These are phyloP conservation scores for Xylaria polymorpha DNA, from an alignment of 2,329 filamentous ascomycete species.

Conservation along the genomic window DNA sequence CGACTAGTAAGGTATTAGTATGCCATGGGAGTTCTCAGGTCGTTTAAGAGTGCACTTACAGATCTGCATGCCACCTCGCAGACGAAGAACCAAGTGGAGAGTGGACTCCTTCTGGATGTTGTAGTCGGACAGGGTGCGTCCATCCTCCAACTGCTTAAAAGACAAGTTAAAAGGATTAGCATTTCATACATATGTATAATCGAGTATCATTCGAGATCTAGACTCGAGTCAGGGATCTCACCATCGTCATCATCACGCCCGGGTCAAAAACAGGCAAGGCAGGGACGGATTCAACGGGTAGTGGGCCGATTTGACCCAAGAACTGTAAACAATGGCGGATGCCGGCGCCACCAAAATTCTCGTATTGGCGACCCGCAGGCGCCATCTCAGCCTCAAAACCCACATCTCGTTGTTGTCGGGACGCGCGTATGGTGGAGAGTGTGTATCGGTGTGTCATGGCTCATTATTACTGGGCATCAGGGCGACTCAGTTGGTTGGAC, in stretches of 20 bases:
- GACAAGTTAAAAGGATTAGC: slow-evolving; percentile 21
- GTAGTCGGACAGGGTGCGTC: slow-evolving; percentile 66
- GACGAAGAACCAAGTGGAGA: slow-evolving; percentile 79
- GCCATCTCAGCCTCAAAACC: slow-evolving; percentile 38
- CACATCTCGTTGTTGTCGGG: slow-evolving; percentile 15
- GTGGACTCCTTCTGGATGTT: slow-evolving; percentile 74
- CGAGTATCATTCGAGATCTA: slow-evolving; percentile 29
- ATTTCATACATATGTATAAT: slow-evolving; percentile 25
- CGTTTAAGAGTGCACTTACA: slow-evolving; percentile 59
- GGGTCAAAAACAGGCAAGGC: slow-evolving; percentile 23
- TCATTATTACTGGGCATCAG: slow-evolving; percentile 18
- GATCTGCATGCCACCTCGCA: slow-evolving; percentile 74
- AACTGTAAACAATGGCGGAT: slow-evolving; percentile 23
- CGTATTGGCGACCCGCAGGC: slow-evolving; percentile 35
- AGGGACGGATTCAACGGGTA: slow-evolving; percentile 31
- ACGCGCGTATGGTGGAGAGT: slow-evolving; percentile 32
- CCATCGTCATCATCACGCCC: slow-evolving; percentile 28
- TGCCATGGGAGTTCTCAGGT: background rate
- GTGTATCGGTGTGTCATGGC: slow-evolving; percentile 29
- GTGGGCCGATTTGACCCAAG: slow-evolving; percentile 32
- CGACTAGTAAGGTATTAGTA: slow-evolving; percentile 58
- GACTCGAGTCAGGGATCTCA: slow-evolving; percentile 34
- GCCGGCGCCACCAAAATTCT: slow-evolving; percentile 34
- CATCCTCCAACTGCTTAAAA: slow-evolving; percentile 58
- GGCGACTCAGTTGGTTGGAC: background rate